Evolutionary conservation across 2,329 filamentous ascomycete species (phyloP).

Genomic region (Phyllosticta citriasiana): DNA sequence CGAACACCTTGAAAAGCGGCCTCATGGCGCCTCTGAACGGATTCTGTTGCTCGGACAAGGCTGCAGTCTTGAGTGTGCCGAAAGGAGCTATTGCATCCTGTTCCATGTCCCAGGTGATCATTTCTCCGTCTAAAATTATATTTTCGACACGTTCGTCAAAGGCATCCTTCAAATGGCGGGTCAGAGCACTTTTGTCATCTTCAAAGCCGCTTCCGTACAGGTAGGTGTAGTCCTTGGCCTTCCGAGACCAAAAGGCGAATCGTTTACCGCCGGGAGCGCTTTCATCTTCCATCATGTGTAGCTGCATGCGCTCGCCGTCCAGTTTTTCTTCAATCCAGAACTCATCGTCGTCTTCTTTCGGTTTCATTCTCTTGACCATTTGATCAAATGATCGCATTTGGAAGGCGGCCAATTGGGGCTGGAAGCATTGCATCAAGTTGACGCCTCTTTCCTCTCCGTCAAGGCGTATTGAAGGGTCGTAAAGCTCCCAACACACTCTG

Average conservation of each 20-base stretch:
- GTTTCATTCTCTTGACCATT: conserved; percentile 60
- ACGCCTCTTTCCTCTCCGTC: conserved; percentile 67
- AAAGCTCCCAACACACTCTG: conserved; percentile 89
- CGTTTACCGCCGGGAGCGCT: conserved; percentile 55
- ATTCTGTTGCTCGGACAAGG: conserved; percentile 67
- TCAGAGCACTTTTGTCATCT: conserved; percentile 67
- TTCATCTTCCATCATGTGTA: conserved; percentile 76
- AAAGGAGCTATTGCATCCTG: conserved; percentile 79
- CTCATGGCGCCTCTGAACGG: conserved; percentile 56
- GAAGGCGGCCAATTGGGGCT: conserved; percentile 89
- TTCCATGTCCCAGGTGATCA: conserved; percentile 95
- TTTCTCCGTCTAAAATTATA: conserved; percentile 90
- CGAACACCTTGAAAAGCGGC: conserved; percentile 78
- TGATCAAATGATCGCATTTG: conserved; percentile 74
- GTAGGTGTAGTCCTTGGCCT: conserved; percentile 93
- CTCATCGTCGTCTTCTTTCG: conserved; percentile 58
- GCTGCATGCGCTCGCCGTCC: conserved; percentile 92
- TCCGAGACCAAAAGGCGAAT: conserved; percentile 90
- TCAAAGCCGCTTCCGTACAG: conserved; percentile 72
- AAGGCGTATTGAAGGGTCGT: conserved; percentile 61
- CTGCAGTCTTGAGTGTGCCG: conserved; percentile 86
- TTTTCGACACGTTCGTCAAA: conserved; percentile 72
- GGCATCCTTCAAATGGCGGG: conserved; percentile 65
- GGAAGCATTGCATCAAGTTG: conserved; percentile 85
- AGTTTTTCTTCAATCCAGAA: conserved; percentile 99